phyloP scores from a whole-genome alignment of 2,329 filamentous ascomycete species.

The Pleoardoris graminearum region DNA sequence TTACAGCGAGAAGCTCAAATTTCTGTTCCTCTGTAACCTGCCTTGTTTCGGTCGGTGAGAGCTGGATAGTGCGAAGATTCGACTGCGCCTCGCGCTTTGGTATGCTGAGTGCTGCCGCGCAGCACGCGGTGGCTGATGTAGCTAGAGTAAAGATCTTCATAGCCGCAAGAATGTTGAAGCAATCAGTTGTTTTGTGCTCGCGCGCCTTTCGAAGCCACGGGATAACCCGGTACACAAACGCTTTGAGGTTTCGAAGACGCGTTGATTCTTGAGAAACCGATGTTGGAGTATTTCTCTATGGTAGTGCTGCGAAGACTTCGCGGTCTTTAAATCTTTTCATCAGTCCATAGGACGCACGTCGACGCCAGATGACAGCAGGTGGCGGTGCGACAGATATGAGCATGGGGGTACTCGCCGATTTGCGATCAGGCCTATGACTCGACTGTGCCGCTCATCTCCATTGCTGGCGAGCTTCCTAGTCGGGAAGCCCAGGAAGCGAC shows the following conservation, averaged over 20 bases:
- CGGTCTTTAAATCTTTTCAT: too few relatives aligned
- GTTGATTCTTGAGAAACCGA: too few relatives aligned
- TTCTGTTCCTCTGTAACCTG: slow-evolving; percentile 92
- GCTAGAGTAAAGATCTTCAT: slow-evolving; percentile 8
- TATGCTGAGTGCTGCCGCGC: slow-evolving; percentile 1
- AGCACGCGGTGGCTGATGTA: not conserved
- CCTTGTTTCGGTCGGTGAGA: slow-evolving; percentile 72
- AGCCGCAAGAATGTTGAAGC: not conserved
- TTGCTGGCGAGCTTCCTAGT: slow-evolving; percentile 1
- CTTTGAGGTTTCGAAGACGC: too few relatives aligned
- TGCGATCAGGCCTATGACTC: too few relatives aligned
- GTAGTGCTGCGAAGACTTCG: too few relatives aligned
- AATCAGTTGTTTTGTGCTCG: too few relatives aligned
- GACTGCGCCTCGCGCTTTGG: slow-evolving; percentile 6
- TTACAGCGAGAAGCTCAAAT: slow-evolving; percentile 78
- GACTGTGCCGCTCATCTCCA: not conserved
- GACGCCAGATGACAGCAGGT: too few relatives aligned
- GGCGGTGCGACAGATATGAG: too few relatives aligned
- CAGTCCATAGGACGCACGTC: too few relatives aligned
- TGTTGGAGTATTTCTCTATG: too few relatives aligned
- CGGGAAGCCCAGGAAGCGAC: not conserved
- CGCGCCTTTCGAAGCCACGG: not conserved
- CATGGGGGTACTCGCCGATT: too few relatives aligned
- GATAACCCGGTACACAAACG: not conserved
- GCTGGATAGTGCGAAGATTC: slow-evolving; percentile 72